A percentile compares a stretch with the other conserved stretches of the same genome.
Conservation (phyloP, 192 early-diverging fungal genomes). For the Coemansia sp. region DNA sequence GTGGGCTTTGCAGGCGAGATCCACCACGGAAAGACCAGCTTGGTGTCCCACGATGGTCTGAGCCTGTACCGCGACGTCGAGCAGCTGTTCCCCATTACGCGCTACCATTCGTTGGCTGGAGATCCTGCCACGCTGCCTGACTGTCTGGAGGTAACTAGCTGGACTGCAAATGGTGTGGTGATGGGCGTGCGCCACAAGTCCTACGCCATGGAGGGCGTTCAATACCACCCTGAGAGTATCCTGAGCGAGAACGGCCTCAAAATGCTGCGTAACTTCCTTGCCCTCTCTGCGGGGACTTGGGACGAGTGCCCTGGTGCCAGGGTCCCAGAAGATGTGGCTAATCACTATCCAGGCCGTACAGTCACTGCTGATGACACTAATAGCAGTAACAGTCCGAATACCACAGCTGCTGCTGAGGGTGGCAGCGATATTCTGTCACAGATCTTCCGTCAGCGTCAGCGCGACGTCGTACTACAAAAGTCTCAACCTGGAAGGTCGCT, state of each 20-base stretch:
- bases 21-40: conserved; percentile 93
- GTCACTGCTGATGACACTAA: neutral
- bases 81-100: conserved; percentile 84
- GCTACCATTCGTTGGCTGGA: conserved; percentile 96
- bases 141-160: conserved; percentile 82
- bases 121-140: conserved; percentile 78
- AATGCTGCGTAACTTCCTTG: conserved; percentile 90
- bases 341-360: conserved; percentile 26
- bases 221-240: conserved; percentile 98
- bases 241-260: conserved; percentile 85
- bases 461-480: conserved; percentile 74
- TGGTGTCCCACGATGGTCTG: conserved; percentile 86
- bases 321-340: conserved; percentile 14
- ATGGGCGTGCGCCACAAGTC: conserved; percentile 95
- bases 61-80: conserved; percentile 83
- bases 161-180: conserved; percentile 77
- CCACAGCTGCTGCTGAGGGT: conserved; percentile 23
- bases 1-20: conserved; percentile 95
- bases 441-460: conserved; percentile 77
- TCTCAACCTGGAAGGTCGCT: conserved; percentile 70
- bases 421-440: conserved; percentile 67
- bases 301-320: conserved; percentile 57
- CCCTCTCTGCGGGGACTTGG: conserved; percentile 86
- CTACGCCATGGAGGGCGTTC: conserved; percentile 91
- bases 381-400: neutral